Conservation (phyloP, 2,329 filamentous ascomycete species). For the Nemania sp. region DNA sequence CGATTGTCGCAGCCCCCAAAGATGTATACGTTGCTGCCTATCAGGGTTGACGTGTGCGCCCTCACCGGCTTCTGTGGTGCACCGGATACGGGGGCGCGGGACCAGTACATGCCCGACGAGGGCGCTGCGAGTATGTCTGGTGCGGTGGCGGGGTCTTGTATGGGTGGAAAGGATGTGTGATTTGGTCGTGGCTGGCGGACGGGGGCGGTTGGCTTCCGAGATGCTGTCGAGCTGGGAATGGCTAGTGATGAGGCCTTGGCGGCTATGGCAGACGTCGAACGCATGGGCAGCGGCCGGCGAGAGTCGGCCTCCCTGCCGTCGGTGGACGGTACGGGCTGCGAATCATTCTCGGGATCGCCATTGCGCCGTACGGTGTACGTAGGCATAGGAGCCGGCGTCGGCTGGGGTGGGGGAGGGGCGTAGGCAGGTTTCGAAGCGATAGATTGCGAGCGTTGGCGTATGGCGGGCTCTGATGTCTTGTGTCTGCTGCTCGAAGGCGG, state of each 20-base stretch:
- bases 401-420: constrained; percentile 37
- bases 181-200: constrained; percentile 43
- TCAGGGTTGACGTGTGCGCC: constrained; percentile 68
- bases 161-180: constrained; percentile 58
- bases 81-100: constrained; percentile 66
- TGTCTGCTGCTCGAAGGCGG: constrained; percentile 44
- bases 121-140: constrained; percentile 66
- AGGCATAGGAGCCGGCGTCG: constrained; percentile 37
- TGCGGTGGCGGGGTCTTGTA: constrained; percentile 59
- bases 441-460: constrained; percentile 60
- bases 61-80: constrained; percentile 63
- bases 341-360: constrained; percentile 34
- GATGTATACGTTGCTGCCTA: constrained; percentile 69
- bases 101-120: constrained; percentile 75
- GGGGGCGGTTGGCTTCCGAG: constrained; percentile 32
- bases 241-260: constrained; percentile 30
- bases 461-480: constrained; percentile 56
- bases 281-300: constrained; percentile 52
- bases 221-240: constrained; percentile 25
- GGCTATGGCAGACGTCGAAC: constrained; percentile 59
- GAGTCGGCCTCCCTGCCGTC: constrained; percentile 37
- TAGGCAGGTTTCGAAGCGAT: constrained; percentile 45
- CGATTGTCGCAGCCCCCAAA: constrained; percentile 71
- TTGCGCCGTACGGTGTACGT: constrained; percentile 37
- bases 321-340: constrained; percentile 38